Conservation (phyloP, 805 yeast genomes). For the Candida orba region DNA sequence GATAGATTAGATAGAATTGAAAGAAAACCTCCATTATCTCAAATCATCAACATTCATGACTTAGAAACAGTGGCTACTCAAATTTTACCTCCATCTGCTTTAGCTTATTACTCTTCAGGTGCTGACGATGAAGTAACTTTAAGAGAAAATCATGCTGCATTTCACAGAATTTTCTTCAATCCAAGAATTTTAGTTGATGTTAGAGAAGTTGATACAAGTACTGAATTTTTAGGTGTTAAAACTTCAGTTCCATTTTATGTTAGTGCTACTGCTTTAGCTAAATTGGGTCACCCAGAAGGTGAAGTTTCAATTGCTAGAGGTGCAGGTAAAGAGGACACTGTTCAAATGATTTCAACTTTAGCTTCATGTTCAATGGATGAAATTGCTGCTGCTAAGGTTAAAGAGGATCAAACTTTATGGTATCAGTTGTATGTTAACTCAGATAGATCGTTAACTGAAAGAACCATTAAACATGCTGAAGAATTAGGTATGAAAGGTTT, state of each 20-base stretch:
- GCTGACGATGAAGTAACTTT: slow-evolving; percentile 88
- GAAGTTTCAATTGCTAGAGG: slow-evolving; percentile 80
- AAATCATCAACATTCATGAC: slow-evolving; percentile 72
- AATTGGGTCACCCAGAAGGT: slow-evolving; percentile 89
- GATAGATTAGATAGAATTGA: slow-evolving; percentile 35
- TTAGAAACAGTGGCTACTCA: slow-evolving; percentile 82
- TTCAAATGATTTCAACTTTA: slow-evolving; percentile 90
- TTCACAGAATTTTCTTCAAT: slow-evolving; percentile 79
- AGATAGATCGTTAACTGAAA: slow-evolving; percentile 57
- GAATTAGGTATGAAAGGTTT: slow-evolving; percentile 70
- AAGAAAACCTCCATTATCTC: slow-evolving; percentile 60
- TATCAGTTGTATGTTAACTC: slow-evolving; percentile 79
- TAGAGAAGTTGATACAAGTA: slow-evolving; percentile 55
- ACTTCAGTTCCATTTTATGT: slow-evolving; percentile 77
- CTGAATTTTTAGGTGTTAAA: slow-evolving; percentile 68
- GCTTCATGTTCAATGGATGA: slow-evolving; percentile 88
- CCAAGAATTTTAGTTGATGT: slow-evolving; percentile 84
- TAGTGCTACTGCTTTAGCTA: slow-evolving; percentile 89
- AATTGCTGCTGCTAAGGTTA: slow-evolving; percentile 60
- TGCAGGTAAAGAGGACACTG: slow-evolving; percentile 61
- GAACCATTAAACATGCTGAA: slow-evolving; percentile 66
- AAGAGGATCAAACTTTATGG: slow-evolving; percentile 73
- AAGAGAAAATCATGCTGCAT: slow-evolving; percentile 87
- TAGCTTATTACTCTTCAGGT: slow-evolving; percentile 92
- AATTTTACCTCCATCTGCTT: slow-evolving; percentile 69